Base-by-base conservation (phyloP, 805 yeast species). In the Kodamaea leandrae region DNA sequence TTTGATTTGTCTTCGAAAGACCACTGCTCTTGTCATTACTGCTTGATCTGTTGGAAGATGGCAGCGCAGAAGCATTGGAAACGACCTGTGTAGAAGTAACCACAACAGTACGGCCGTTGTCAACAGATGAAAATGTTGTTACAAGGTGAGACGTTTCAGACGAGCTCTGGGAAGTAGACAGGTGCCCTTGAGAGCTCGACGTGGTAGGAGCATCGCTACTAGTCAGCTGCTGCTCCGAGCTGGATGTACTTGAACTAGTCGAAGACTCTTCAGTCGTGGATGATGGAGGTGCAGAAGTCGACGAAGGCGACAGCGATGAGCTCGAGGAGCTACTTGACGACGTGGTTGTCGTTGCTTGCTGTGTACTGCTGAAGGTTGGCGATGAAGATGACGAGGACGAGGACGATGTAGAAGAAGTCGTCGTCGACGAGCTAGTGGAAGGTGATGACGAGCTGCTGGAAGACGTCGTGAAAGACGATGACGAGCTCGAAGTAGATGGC, bases 1-100 rank as follows among this genome's bases (percentile, higher is more conserved):
- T 66, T 42, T 60, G 61, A 49, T 70, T 70, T 40, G 74, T 67
- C 26, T 55, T 46, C 21, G 73, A 67, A 44, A 70, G 63, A 2
- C 74, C 74, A 13, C 66, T 48, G n/a, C 58, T 46, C 6, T 46
- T 26, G 32, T 35, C 38, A 14, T 35, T 24, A 37, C 40, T 40
- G 36, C 47, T 49, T 32, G 37, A 40, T 24, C 39, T 43, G 20
- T 42, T 42, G 13, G 42, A 39, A 1, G 55, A 40, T 6, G 64
- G 45, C 3, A 61, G 50, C 3, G 69, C 52, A 1, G 65, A 55
- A 7, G 50, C 41, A 25, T 56, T 47, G 10, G 67, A 48, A 4
- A 63, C 51, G 14, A 65, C 14, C 8, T 70, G 57, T 1, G 74
- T 70, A 20, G 53, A 52, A n/a, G 74, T 70, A 13, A 70, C 72